phyloP scores from a whole-genome alignment of 768 basidiomycete genomes.

The Lactifluus volemus region DNA sequence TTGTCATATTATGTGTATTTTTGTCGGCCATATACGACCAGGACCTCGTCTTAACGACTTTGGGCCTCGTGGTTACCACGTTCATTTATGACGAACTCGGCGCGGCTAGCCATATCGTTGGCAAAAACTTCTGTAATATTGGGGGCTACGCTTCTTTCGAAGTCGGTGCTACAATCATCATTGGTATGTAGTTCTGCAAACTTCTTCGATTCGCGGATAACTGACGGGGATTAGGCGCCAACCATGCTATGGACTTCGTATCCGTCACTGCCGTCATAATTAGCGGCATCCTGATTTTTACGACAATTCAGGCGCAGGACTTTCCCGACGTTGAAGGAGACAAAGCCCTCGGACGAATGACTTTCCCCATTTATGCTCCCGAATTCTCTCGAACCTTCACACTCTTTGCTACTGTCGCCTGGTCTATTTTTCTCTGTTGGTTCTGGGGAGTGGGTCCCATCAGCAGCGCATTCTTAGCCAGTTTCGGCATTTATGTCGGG shows the following conservation, averaged over 20 bases:
- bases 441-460: constrained; percentile 21
- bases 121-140: constrained; percentile 21
- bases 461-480: constrained; percentile 11
- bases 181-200: constrained; percentile 12
- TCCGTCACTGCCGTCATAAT: constrained; percentile 20
- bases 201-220: constrained; percentile 3
- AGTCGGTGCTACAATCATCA: constrained; percentile 19
- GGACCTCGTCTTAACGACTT: constrained; percentile 13
- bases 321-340: constrained; percentile 24
- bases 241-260: constrained; percentile 16
- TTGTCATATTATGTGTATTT: constrained; percentile 17
- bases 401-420: constrained; percentile 19
- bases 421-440: constrained; percentile 20
- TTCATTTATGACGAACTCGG: constrained; percentile 19
- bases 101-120: constrained; percentile 13
- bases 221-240: constrained; percentile 13
- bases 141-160: constrained; percentile 22
- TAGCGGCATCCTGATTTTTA: constrained; percentile 21
- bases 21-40: constrained; percentile 14
- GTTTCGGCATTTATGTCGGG: constrained; percentile 20
- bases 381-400: constrained; percentile 20
- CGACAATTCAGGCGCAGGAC: constrained; percentile 24
- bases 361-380: constrained; percentile 22
- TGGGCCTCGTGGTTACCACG: constrained; percentile 21
- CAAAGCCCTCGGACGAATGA: constrained; percentile 18